Base-by-base conservation (phyloP, 169 alveolate genomes). In the Eimeria tenella region DNA sequence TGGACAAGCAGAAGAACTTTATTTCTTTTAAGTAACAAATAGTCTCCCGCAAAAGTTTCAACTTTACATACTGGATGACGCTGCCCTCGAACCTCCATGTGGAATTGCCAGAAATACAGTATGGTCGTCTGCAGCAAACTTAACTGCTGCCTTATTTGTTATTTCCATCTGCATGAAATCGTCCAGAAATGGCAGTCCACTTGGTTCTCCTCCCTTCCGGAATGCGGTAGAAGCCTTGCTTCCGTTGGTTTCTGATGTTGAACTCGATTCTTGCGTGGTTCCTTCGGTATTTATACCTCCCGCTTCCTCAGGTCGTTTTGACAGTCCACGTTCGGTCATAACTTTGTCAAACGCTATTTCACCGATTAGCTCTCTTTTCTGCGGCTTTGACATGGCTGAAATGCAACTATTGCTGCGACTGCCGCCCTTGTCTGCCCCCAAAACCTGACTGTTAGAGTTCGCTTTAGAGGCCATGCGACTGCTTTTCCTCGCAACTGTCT, bases 61-160 rank as follows among this genome's bases (percentile, higher is more conserved):
- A 60, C 23, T 82, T 17, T 23, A 42, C 92, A 4, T 79, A 84
- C 92, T 53, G 62, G 81, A 49, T 62, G 25, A 23, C 25, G 6
- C 5, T 17, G 21, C n/a, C 62, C 21, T 49, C 53, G 92, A 84
- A 50, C 68, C 92, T 31, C 65, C 82, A 31, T 5, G 25, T 42
- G 79, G 60, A 31, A 49, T 81, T 17, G 79, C 65, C 55, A 63
- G 19, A 7, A 50, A 8, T 49, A 15, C 53, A 0, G 79, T 49
- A 50, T 73, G 52, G 25, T 84, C 82, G 25, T 60, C 79, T 56
- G 77, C 82, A 42, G 81, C 92, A 13, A 84, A 84, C 53, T 84
- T 56, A 50, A 84, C 92, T 21, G 92, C 92, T 60, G 92, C 81
- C 92, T 84, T 84, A 73, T 23, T 31, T 60, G 82, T 21, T 42